Base-by-base conservation (phyloP, 2,329 filamentous ascomycete species). In the Aspergillus japonicus region DNA sequence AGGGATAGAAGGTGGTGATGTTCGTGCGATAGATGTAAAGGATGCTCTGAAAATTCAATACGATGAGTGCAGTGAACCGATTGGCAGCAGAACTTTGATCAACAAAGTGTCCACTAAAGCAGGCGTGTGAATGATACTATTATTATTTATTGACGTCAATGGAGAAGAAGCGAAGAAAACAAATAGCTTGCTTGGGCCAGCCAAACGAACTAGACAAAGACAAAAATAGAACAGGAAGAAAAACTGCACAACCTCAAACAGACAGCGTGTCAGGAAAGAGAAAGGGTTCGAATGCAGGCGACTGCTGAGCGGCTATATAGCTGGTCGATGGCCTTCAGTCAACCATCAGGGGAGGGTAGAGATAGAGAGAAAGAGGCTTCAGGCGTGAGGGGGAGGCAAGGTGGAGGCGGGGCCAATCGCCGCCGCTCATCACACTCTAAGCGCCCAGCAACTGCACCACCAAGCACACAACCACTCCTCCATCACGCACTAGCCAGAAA, bases 131-230 rank as follows among this genome's bases (percentile, higher is more conserved):
- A 63, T 62, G 62, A 63, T 64, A 69, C 64, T 68, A 68, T 68
- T 67, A 71, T 65, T 64, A 62, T 66, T 60, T 33, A 47, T 42
- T 50, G 54, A 55, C 14, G 53, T 26, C 35, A 26, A 29, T 24
- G 23, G 54, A 39, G 24, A 47, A 54, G 49, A 50, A 47, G 47
- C 14, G 24, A 39, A 31, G 7, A 59, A 52, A 35, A 59, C 51
- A 51, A 49, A 58, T 58, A 58, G 58, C 39, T 71, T 66, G 74
- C 73, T 70, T 79, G 77, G 77, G 69, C 77, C 77, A 77, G 77
- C 77, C 77, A 78, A 76, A 72, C 71, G 68, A 69, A 70, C 64
- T 62, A 66, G 64, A 55, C 52, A 54, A 58, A 63, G 60, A 71
- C 62, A 61, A 72, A 71, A 74, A 77, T 71, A 74, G 69, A 75